These are phyloP conservation scores for Myotisia sp. DNA, from an alignment of 2,329 filamentous ascomycete genomes.

Conservation along the genomic window DNA sequence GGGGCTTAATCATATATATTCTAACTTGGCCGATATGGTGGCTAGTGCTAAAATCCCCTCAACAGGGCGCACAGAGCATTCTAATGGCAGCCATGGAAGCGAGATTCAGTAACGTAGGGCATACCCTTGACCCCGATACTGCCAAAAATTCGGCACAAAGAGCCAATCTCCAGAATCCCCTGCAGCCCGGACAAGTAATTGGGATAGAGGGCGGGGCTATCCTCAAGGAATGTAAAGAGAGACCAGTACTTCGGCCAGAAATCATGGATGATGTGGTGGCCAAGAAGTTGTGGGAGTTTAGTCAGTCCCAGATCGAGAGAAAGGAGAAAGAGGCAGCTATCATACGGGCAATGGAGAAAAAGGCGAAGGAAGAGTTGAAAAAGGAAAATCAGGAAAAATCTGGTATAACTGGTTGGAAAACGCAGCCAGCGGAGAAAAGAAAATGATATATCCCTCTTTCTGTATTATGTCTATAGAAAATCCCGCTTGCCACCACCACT, in stretches of 20 bases:
- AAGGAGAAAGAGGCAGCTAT: slow-evolving; percentile 66
- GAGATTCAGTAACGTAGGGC: slow-evolving; percentile 44
- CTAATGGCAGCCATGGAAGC: slow-evolving; percentile 76
- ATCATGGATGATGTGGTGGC: slow-evolving; percentile 64
- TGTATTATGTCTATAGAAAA: too few species aligned
- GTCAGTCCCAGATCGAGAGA: slow-evolving; percentile 66
- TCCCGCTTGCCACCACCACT: too few species aligned
- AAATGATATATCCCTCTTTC: neutral
- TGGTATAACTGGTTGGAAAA: neutral
- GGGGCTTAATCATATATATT: slow-evolving; percentile 65
- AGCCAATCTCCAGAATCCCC: slow-evolving; percentile 1
- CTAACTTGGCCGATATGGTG: slow-evolving; percentile 67
- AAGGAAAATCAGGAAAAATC: slow-evolving; percentile 13
- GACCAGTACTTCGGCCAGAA: slow-evolving; percentile 57
- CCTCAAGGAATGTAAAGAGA: slow-evolving; percentile 76
- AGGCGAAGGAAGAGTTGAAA: slow-evolving; percentile 23
- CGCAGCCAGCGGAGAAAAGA: slow-evolving; percentile 2
- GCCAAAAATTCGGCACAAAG: neutral
- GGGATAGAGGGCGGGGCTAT: slow-evolving; percentile 46
- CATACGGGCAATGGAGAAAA: slow-evolving; percentile 45
- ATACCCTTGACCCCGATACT: slow-evolving; percentile 4
- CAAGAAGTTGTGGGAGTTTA: slow-evolving; percentile 80
- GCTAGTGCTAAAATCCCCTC: slow-evolving; percentile 72
- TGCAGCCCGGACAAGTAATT: slow-evolving; percentile 1
- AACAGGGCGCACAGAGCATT: slow-evolving; percentile 74